Conservation (phyloP, 1,139 yeast species). For the Suhomyces bokatorum region DNA sequence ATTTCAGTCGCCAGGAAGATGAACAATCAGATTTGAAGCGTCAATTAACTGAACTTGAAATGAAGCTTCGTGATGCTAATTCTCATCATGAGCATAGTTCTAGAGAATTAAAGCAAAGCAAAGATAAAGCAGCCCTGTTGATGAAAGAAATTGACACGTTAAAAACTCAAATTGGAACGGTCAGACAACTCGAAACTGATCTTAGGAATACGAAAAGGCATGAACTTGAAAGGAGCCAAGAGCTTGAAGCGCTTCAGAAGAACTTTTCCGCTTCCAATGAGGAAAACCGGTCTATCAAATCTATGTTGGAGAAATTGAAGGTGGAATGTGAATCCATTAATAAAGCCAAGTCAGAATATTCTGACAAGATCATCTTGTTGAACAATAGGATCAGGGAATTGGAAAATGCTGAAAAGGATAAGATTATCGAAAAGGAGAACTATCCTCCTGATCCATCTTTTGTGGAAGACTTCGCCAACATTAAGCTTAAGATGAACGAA, state of each 20-base stretch:
- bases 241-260: slow-evolving; percentile 12
- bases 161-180: slow-evolving; percentile 11
- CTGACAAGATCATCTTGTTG: slow-evolving; percentile 28
- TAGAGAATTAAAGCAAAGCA: slow-evolving; percentile 12
- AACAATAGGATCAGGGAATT: slow-evolving; percentile 24
- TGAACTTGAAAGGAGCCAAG: slow-evolving; percentile 9
- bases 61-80: slow-evolving; percentile 13
- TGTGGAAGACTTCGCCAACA: slow-evolving; percentile 47
- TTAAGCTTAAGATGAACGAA: slow-evolving; percentile 56
- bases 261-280: slow-evolving; percentile 11
- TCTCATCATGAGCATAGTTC: slow-evolving; percentile 13
- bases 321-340: slow-evolving; percentile 38
- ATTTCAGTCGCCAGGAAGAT: slow-evolving; percentile 16
- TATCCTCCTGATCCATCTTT: slow-evolving; percentile 38
- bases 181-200: slow-evolving; percentile 14
- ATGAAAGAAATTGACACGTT: slow-evolving; percentile 12
- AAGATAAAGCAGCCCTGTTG: slow-evolving; percentile 7
- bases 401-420: slow-evolving; percentile 7
- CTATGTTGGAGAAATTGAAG: slow-evolving; percentile 25
- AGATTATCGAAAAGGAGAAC: slow-evolving; percentile 35
- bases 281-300: slow-evolving; percentile 19
- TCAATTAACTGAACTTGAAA: slow-evolving; percentile 14
- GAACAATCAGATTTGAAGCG: slow-evolving; percentile 13
- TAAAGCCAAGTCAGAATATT: slow-evolving; percentile 28
- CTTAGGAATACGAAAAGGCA: slow-evolving; percentile 8